These are phyloP conservation scores for Pulveroboletus sp. DNA, from an alignment of 768 basidiomycete genomes.

Conservation along the genomic window DNA sequence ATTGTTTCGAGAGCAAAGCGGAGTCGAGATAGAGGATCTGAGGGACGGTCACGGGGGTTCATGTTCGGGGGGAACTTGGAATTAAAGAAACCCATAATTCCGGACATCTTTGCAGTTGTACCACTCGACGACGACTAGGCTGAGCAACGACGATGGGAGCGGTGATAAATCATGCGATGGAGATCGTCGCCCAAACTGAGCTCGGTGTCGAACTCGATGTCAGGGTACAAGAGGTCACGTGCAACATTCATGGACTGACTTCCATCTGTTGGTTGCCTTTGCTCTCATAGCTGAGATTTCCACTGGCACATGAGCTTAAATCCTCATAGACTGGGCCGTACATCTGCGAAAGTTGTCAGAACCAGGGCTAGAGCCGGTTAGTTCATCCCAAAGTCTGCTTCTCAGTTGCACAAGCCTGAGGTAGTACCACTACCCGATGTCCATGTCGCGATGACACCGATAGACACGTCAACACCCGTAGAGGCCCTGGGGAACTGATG, in stretches of 20 bases:
- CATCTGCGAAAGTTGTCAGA: no score
- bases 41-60: conserved; percentile 50
- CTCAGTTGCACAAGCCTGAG: no score
- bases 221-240: conserved; percentile 1
- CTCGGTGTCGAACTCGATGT: neutral
- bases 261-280: no score
- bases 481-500: no score
- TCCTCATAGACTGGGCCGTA: no score
- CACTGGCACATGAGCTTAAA: no score
- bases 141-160: neutral
- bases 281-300: no score
- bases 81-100: conserved; percentile 40
- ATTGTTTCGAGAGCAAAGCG: conserved; percentile 75
- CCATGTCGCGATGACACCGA: no score
- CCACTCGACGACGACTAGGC: neutral
- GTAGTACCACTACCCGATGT: no score
- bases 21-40: conserved; percentile 67
- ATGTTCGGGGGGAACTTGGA: conserved; percentile 51
- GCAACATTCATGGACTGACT: neutral
- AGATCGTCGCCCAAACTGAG: neutral
- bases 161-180: conserved; percentile 2
- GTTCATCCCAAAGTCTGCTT: no score
- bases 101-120: conserved; percentile 31
- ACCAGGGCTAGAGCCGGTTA: no score
- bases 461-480: no score